A percentile compares a stretch with the other conserved stretches of the same genome.
Conservation (phyloP, 192 early-diverging fungal species). For the Coemansia sp. region DNA sequence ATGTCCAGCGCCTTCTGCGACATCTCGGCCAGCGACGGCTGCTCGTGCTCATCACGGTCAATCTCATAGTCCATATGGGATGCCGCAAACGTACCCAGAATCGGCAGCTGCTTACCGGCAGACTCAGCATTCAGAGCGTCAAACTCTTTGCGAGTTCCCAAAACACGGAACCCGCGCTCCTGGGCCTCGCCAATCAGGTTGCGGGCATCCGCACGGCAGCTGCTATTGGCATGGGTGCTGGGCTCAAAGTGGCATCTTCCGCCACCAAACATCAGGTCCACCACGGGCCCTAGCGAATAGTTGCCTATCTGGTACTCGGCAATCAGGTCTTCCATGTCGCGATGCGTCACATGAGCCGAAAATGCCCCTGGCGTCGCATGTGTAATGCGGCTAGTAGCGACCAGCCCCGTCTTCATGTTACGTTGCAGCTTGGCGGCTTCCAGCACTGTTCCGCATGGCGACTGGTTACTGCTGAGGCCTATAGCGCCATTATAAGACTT, state of each 20-base stretch:
- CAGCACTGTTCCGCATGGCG: constrained; percentile 88
- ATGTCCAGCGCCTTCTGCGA: constrained; percentile 74
- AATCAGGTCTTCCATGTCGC: constrained; percentile 83
- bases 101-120: constrained; percentile 55
- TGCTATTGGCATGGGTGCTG: constrained; percentile 52
- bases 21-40: constrained; percentile 87
- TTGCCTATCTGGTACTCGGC: constrained; percentile 89
- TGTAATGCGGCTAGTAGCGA: constrained; percentile 92
- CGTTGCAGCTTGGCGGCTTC: constrained; percentile 82
- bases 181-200: constrained; percentile 63
- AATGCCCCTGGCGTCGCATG: constrained; percentile 86
- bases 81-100: constrained; percentile 72
- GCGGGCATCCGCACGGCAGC: constrained; percentile 76
- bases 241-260: constrained; percentile 89
- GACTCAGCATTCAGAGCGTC: constrained; percentile 47
- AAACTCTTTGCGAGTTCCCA: constrained; percentile 62
- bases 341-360: constrained; percentile 74
- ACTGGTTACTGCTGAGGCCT: constrained; percentile 64
- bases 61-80: constrained; percentile 95
- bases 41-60: constrained; percentile 63
- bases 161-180: constrained; percentile 63
- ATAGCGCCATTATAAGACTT: constrained; percentile 97
- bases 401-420: constrained; percentile 84
- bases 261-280: constrained; percentile 90
- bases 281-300: constrained; percentile 73